Percentiles rank a stretch among this genome's conserved stretches.
Conservation (phyloP, 164 flowering plant genomes). For the Magnolia sinica region DNA sequence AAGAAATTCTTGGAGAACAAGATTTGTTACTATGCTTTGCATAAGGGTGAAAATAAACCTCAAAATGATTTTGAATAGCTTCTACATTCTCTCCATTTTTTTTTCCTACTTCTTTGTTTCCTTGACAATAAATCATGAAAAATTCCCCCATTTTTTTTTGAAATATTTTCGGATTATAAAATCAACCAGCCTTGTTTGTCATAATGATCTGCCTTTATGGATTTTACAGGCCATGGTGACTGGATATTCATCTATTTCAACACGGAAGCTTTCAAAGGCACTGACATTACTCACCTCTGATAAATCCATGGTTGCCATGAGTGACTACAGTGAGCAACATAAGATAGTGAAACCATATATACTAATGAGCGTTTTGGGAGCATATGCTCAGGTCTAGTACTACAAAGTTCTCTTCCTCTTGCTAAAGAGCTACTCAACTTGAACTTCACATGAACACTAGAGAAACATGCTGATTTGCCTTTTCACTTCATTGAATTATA, state of each 20-base stretch:
- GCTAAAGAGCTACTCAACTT: not conserved
- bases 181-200: not conserved
- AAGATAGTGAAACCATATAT: slow-evolving; percentile 55
- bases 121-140: not conserved
- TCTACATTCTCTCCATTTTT: not conserved
- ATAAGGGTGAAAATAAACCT: no score
- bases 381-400: slow-evolving; percentile 74
- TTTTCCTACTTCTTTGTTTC: not conserved
- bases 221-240: slow-evolving; percentile 83
- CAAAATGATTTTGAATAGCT: not conserved
- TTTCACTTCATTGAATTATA: no score
- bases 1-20: no score
- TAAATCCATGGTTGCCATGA: slow-evolving; percentile 83
- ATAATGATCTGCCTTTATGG: not conserved
- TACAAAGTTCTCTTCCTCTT: not conserved
- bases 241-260: slow-evolving; percentile 71
- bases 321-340: slow-evolving; percentile 89
- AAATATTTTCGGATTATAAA: not conserved
- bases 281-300: slow-evolving; percentile 57
- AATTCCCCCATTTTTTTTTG: not conserved
- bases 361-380: slow-evolving; percentile 58
- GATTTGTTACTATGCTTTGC: no score
- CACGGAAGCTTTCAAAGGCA: slow-evolving; percentile 79
- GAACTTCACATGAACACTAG: not conserved
- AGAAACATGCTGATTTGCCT: not conserved